These are phyloP conservation scores for Pichia sporocuriosa DNA, from an alignment of 805 yeast species.

Conservation along the genomic window DNA sequence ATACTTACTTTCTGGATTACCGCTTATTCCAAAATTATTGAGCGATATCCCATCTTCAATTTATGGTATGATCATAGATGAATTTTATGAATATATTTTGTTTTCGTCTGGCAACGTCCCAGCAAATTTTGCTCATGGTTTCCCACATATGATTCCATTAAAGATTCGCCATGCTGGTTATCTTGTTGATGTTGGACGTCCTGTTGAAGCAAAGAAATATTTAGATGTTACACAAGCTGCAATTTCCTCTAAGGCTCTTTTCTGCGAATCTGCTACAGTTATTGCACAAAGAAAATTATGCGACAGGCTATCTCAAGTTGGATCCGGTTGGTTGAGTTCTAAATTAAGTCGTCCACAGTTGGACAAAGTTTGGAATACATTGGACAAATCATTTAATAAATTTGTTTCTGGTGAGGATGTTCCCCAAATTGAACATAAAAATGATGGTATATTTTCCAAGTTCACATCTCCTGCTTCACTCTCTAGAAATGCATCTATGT, in stretches of 20 bases:
- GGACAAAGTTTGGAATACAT: slow-evolving; percentile 82
- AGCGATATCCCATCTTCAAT: slow-evolving; percentile 25
- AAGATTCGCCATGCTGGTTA: slow-evolving; percentile 63
- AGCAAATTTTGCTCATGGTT: slow-evolving; percentile 28
- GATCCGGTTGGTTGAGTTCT: slow-evolving; percentile 71
- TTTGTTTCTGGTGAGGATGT: slow-evolving; percentile 84
- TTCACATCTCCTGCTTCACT: slow-evolving; percentile 51
- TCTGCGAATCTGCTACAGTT: slow-evolving; percentile 29
- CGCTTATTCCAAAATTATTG: slow-evolving; percentile 20
- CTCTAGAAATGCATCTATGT: slow-evolving; percentile 47
- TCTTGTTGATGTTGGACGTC: slow-evolving; percentile 61
- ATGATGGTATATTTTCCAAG: slow-evolving; percentile 59
- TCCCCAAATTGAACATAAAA: slow-evolving; percentile 30
- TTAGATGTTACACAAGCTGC: slow-evolving; percentile 42
- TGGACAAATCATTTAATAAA: slow-evolving; percentile 72
- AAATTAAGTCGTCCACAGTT: slow-evolving; percentile 26
- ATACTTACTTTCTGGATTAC: slow-evolving; percentile 27
- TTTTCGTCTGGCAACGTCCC: slow-evolving; percentile 29
- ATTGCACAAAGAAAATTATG: slow-evolving; percentile 33
- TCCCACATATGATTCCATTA: slow-evolving; percentile 49
- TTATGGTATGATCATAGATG: slow-evolving; percentile 52
- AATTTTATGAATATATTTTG: slow-evolving; percentile 57
- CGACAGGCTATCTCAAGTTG: slow-evolving; percentile 40
- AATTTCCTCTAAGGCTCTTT: slow-evolving; percentile 33
- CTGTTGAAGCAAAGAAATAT: slow-evolving; percentile 55